These are phyloP conservation scores for Colletotrichum tropicicola DNA, from an alignment of 2,329 filamentous ascomycete species.

Conservation along the genomic window DNA sequence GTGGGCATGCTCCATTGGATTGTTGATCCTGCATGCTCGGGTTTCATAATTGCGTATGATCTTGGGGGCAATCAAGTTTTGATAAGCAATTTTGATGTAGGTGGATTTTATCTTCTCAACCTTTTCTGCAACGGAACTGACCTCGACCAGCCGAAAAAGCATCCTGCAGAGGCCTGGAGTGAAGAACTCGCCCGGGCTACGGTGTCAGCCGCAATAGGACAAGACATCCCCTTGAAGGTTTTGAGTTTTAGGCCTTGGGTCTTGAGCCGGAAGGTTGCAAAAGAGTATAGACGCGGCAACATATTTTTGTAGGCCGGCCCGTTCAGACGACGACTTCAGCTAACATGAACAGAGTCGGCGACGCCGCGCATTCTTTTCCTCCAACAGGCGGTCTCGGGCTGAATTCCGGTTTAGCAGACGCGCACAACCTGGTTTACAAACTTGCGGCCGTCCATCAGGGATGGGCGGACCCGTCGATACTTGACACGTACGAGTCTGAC, in stretches of 20 bases:
- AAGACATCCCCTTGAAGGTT: constrained; percentile 45
- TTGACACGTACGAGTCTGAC: constrained; percentile 47
- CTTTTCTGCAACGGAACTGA: not conserved
- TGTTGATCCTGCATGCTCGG: constrained; percentile 50
- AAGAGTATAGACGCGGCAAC: constrained; percentile 44
- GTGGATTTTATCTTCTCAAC: not conserved
- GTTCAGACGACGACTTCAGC: no score
- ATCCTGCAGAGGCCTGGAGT: constrained; percentile 46
- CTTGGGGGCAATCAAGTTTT: constrained; percentile 50
- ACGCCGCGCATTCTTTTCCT: constrained; percentile 44
- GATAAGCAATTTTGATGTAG: constrained; percentile 53
- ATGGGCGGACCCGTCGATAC: constrained; percentile 37
- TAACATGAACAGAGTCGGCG: constrained; percentile 34
- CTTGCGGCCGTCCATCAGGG: constrained; percentile 45
- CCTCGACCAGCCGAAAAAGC: constrained; percentile 37
- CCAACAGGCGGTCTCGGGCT: constrained; percentile 43
- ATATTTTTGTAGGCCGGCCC: constrained; percentile 50
- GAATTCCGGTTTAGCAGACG: constrained; percentile 43
- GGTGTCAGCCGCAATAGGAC: constrained; percentile 42
- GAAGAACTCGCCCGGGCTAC: constrained; percentile 42
- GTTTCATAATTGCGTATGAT: constrained; percentile 54
- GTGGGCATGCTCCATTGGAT: constrained; percentile 56
- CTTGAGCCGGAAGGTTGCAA: constrained; percentile 49
- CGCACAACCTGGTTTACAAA: constrained; percentile 45
- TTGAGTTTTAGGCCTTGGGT: constrained; percentile 51